Conservation (phyloP, 495 filamentous ascomycete species). For the Aspergillus leporis region DNA sequence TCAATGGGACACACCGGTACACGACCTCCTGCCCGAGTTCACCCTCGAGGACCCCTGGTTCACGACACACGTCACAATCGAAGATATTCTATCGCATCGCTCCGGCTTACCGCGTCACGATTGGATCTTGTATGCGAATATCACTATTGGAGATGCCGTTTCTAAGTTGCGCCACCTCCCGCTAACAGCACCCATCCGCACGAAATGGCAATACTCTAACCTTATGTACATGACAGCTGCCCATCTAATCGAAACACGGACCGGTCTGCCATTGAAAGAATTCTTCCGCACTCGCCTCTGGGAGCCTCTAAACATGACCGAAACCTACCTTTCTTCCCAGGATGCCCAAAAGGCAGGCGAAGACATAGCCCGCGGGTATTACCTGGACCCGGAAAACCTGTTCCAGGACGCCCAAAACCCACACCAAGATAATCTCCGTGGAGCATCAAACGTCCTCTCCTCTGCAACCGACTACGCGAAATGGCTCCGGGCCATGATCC, state of each 20-base stretch:
- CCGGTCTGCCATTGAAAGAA: slow-evolving; percentile 39
- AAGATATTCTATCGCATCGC: slow-evolving; percentile 51
- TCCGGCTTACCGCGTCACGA: slow-evolving; percentile 51
- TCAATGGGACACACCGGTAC: too few relatives aligned
- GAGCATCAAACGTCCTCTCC: neutral
- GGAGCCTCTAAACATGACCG: slow-evolving; percentile 49
- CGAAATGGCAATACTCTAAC: slow-evolving; percentile 52
- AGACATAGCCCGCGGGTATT: slow-evolving; percentile 5
- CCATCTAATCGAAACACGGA: slow-evolving; percentile 33
- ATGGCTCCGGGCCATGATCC: slow-evolving; percentile 6
- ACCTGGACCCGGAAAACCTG: neutral
- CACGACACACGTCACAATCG: too few relatives aligned
- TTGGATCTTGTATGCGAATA: slow-evolving; percentile 23
- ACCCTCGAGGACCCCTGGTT: too few relatives aligned
- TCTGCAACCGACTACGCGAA: slow-evolving; percentile 12
- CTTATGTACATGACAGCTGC: slow-evolving; percentile 48
- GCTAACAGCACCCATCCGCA: slow-evolving; percentile 39
- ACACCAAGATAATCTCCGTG: neutral
- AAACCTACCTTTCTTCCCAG: neutral
- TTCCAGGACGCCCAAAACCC: neutral
- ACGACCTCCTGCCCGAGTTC: too few relatives aligned
- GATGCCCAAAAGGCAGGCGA: neutral
- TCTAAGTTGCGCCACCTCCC: slow-evolving; percentile 44
- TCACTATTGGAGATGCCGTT: slow-evolving; percentile 30
- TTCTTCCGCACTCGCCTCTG: slow-evolving; percentile 45